Base-by-base conservation (phyloP, 352 stramenopile genomes). In the Pythium phragmiticola region DNA sequence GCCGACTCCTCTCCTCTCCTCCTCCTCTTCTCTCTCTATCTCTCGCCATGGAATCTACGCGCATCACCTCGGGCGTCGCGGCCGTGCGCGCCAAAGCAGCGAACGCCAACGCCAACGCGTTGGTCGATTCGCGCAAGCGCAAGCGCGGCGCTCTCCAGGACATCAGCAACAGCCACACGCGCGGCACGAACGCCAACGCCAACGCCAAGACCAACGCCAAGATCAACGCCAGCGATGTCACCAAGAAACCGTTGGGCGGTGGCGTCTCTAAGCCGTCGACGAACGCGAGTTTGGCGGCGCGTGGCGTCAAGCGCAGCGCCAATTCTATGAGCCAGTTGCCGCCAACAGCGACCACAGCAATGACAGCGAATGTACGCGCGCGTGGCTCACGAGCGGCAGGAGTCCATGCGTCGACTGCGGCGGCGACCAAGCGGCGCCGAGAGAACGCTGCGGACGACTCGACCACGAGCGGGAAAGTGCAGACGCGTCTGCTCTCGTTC, bases 91-190 rank as follows among this genome's bases (percentile, higher is more conserved):
- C 37, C 42, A 67, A 57, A 60, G 39, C n/a, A 26, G 51, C 43
- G 30, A 23, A 33, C 16, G 14, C 12, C 8, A 41, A 21, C 11
- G 23, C 21, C 16, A 17, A 2, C 48, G 28, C 26, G 11, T 71
- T 83, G 26, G 26, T 30, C 26, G 26, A 30, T 55, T 64, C 72
- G 26, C 82, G 80, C 69, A 94, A 92, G 71, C 75, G 85, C 50
- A 91, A 92, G 74, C 81, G 85, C 33, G 85, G 80, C 33, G 76
- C 85, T 11, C 69, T 94, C 37, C 80, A 91, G 68, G 83, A 94
- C 60, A 94, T 94, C 68, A 92, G 82, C 65, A 94, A 94, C 65
- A 45, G 68, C 21, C 65, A 60, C 53, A 84, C 83, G 68, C 82
- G 77, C 50, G 55, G 67, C 30, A 50, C 62, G 16, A 63, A 30